These are phyloP conservation scores for Argentina anserina DNA, from an alignment of 306 rosid species.

Conservation along the genomic window DNA sequence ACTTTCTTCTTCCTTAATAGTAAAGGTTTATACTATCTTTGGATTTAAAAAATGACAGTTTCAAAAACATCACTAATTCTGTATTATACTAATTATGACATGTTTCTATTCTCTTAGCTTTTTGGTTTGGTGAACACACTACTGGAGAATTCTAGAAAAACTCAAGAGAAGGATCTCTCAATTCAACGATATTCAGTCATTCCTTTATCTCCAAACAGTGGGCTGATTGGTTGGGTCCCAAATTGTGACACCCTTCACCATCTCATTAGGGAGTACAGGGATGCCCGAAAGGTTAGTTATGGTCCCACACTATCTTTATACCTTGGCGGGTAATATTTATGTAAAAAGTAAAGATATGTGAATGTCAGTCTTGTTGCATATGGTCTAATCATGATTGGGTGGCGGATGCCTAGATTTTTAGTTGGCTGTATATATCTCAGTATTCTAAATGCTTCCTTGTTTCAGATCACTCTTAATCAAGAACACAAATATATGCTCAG, in stretches of 20 bases:
- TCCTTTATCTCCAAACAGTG: slow-evolving; percentile 97
- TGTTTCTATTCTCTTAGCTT: slow-evolving; percentile 46
- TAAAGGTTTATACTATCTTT: background rate
- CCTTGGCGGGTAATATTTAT: background rate
- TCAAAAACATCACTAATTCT: background rate
- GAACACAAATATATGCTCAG: slow-evolving; percentile 93
- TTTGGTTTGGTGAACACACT: slow-evolving; percentile 97
- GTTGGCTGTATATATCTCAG: slow-evolving; percentile 10
- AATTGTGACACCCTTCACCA: slow-evolving; percentile 87
- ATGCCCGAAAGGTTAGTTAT: slow-evolving; percentile 81
- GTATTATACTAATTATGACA: background rate
- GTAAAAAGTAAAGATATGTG: too few relatives aligned
- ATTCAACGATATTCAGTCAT: slow-evolving; percentile 84
- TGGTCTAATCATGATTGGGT: background rate
- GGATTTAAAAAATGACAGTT: background rate
- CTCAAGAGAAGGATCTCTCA: slow-evolving; percentile 77
- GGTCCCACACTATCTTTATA: background rate
- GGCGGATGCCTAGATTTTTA: background rate
- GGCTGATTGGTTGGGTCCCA: slow-evolving; percentile 98
- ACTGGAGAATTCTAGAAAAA: slow-evolving; percentile 79
- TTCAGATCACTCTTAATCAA: slow-evolving; percentile 86
- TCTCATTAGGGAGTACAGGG: slow-evolving; percentile 88
- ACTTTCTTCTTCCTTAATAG: background rate
- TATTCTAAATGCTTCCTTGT: slow-evolving; percentile 23
- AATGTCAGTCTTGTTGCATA: background rate